Conservation (phyloP, 768 basidiomycete species). For the Inosperma sp. region DNA sequence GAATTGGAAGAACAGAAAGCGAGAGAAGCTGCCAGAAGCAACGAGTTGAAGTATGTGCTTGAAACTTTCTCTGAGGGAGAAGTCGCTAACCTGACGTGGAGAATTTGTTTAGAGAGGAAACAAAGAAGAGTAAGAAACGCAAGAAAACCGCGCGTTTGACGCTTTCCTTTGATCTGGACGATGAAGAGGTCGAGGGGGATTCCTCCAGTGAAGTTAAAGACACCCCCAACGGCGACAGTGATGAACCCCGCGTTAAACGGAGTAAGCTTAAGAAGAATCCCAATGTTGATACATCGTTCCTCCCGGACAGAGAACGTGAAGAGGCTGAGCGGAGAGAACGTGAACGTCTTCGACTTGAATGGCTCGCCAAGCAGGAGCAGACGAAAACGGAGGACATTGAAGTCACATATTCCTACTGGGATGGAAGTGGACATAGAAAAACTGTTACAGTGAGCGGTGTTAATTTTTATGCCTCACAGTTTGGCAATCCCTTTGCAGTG, state of each 20-base stretch:
- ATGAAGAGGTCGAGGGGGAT: slow-evolving; percentile 56
- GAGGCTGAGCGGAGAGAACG: slow-evolving; percentile 85
- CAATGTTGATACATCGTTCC: slow-evolving; percentile 93
- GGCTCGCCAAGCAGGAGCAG: slow-evolving; percentile 70
- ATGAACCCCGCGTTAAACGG: slow-evolving; percentile 57
- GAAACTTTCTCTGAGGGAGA: slow-evolving; percentile 23
- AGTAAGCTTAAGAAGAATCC: slow-evolving; percentile 92
- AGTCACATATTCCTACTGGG: slow-evolving; percentile 96
- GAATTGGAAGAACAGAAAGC: slow-evolving; percentile 90
- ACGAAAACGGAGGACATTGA: slow-evolving; percentile 75
- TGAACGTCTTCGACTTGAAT: slow-evolving; percentile 85
- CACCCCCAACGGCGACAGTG: slow-evolving; percentile 36
- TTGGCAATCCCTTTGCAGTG: slow-evolving; percentile 50
- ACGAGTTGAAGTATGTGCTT: slow-evolving; percentile 76
- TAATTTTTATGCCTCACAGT: background rate
- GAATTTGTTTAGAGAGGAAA: slow-evolving; percentile 82
- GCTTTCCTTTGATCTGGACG: slow-evolving; percentile 88
- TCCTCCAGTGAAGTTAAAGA: slow-evolving; percentile 30
- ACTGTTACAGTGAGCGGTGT: slow-evolving; percentile 69
- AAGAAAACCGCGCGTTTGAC: slow-evolving; percentile 88
- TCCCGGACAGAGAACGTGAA: slow-evolving; percentile 96
- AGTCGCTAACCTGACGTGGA: slow-evolving; percentile 75
- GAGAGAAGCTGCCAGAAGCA: slow-evolving; percentile 80
- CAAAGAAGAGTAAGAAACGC: slow-evolving; percentile 84
- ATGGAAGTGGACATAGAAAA: slow-evolving; percentile 95